Evolutionary conservation across 1,284 basidiomycete genomes (phyloP).

Genomic region (Leccinum subfulvum): DNA sequence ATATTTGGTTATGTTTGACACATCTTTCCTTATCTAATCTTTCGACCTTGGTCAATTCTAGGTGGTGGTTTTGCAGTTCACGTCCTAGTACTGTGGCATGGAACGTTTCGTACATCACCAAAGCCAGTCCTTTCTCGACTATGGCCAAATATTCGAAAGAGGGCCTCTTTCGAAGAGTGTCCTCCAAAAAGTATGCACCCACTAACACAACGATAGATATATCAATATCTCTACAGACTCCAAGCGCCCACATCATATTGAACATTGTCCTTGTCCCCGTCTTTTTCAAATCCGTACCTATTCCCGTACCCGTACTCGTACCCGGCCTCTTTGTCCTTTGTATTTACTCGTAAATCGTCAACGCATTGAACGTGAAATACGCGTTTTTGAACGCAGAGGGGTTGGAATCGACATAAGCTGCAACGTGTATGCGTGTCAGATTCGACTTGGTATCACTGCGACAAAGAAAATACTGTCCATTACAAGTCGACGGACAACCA

Average conservation of each 20-base stretch:
- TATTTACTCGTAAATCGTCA: conserved; percentile 21
- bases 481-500: conserved; percentile 36
- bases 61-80: no score
- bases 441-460: background rate
- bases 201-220: background rate
- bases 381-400: conserved; percentile 19
- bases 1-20: background rate
- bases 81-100: no score
- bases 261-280: background rate
- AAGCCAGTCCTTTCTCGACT: background rate
- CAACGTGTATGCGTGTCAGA: background rate
- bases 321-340: background rate
- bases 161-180: conserved; percentile 3
- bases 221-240: background rate
- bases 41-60: no score
- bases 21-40: background rate
- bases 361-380: conserved; percentile 25
- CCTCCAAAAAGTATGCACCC: background rate
- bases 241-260: background rate
- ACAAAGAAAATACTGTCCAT: conserved; percentile 26
- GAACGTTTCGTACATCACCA: background rate
- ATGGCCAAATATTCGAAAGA: background rate
- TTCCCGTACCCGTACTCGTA: background rate
- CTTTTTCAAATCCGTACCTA: background rate
- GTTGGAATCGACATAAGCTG: conserved; percentile 18